Evolutionary conservation across 2,329 filamentous ascomycete genomes (phyloP), one percentile per base, ranked within the genome.

Genomic region (Ophiobolus disseminans): DNA sequence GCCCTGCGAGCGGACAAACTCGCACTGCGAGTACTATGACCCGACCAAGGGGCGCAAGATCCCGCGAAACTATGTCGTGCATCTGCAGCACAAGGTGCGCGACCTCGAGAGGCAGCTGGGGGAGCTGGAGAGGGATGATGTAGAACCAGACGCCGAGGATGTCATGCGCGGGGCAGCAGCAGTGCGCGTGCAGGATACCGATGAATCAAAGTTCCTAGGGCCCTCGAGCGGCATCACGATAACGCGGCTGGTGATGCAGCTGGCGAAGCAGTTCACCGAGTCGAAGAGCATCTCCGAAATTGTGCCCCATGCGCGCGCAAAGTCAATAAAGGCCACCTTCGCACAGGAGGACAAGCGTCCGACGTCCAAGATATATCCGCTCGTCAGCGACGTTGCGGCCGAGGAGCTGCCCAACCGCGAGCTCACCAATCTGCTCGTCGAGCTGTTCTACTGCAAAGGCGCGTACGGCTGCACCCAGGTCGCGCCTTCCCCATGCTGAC

Each of bases 181-280:
- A 59, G 90, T 97, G 62, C 88, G 87, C 34, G 84, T 97, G 42
- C 86, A 88, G 64, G 90, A 93, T 63, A 86, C 87, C 46, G 91
- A 96, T 70, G 93, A 97, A 74, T 86, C 90, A 13, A 89, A 93
- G 55, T 97, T 94, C 69, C 79, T 99, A 2, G 94, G 94, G 0
- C 90, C 94, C 2, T 96, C 92, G 39, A 97, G 93, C 71, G 94
- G 93, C 50, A 96, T 97, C 64, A 90, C 91, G 67, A 96, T 97
- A 78, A 96, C 92, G 10, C 86, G 93, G 22, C 81, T 97, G 60
- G 87, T 99, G 9, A 97, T 99, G 89, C 92, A 97, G 71, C 86
- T 96, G 73, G 93, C 93, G 43, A 97, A 96, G 76, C 88, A 91
- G 55, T 96, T 93, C 66, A 95, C 91, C 20, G 89, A 94, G 65